Evolutionary conservation across 805 yeast genomes (phyloP).

Genomic region (Ogataea sp.): DNA sequence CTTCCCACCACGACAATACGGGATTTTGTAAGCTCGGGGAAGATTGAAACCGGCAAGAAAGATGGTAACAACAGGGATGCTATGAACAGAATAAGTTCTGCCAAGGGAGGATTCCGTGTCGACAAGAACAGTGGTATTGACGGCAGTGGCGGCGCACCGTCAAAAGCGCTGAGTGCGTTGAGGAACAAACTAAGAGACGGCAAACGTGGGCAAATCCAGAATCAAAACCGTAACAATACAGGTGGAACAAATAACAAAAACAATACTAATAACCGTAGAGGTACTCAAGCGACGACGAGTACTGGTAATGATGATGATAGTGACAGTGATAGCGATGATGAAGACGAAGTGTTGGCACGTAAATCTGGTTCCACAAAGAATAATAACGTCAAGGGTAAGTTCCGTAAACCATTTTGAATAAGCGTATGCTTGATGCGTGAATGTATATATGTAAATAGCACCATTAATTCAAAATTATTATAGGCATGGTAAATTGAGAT

Average conservation of each 20-base stretch:
- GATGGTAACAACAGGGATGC: too few species aligned
- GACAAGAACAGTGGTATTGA: too few species aligned
- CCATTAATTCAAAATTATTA: too few species aligned
- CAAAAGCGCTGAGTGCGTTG: slow-evolving; percentile 15
- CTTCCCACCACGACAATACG: slow-evolving; percentile 11
- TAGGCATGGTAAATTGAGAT: too few species aligned
- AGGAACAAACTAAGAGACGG: slow-evolving; percentile 19
- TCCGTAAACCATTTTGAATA: slow-evolving; percentile 19
- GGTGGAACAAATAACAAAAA: slow-evolving; percentile 1
- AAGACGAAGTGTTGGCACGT: slow-evolving; percentile 12
- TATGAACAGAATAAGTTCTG: too few species aligned
- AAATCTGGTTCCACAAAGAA: slow-evolving; percentile 4
- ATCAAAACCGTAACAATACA: not conserved
- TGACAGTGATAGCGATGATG: slow-evolving; percentile 13
- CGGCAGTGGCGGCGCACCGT: too few species aligned
- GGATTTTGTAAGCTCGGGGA: slow-evolving; percentile 13
- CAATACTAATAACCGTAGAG: too few species aligned
- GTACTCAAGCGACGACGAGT: too few species aligned
- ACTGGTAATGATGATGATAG: too few species aligned
- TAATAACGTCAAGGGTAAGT: slow-evolving; percentile 1
- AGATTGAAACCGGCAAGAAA: slow-evolving; percentile 3
- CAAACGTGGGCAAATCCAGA: slow-evolving; percentile 6
- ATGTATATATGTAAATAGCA: not conserved
- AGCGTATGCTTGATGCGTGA: too few species aligned
- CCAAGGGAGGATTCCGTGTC: too few species aligned